These are phyloP conservation scores for Neltuma alba DNA, from an alignment of 306 rosid genomes.

Conservation along the genomic window DNA sequence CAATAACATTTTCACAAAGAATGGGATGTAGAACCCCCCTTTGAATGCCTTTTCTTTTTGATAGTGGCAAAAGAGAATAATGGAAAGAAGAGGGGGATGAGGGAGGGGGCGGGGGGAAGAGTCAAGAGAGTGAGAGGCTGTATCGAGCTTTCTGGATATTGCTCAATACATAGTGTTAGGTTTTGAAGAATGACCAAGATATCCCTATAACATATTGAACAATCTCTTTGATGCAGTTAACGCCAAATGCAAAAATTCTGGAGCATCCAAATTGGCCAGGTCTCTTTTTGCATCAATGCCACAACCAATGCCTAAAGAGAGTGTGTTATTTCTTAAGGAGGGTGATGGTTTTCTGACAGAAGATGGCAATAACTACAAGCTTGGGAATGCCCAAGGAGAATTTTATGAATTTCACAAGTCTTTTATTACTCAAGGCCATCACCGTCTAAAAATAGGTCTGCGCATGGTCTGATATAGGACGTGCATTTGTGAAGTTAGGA, in stretches of 20 bases:
- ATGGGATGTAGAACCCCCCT: not conserved
- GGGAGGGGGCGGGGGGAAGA: not conserved
- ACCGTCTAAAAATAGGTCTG: slow-evolving; percentile 74
- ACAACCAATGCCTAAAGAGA: slow-evolving; percentile 61
- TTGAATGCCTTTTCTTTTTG: not conserved
- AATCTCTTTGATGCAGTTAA: slow-evolving; percentile 96
- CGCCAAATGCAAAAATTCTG: slow-evolving; percentile 74
- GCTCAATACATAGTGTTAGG: slow-evolving; percentile 38
- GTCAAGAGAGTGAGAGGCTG: slow-evolving; percentile 8
- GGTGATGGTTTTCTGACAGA: slow-evolving; percentile 63
- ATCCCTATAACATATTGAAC: slow-evolving; percentile 50
- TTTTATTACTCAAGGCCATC: slow-evolving; percentile 57
- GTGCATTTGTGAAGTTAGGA: slow-evolving; percentile 45
- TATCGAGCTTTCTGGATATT: slow-evolving; percentile 22
- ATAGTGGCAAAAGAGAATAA: not conserved
- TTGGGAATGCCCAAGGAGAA: slow-evolving; percentile 70
- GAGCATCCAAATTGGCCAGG: slow-evolving; percentile 90
- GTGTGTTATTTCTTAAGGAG: slow-evolving; percentile 62
- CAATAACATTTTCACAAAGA: not conserved
- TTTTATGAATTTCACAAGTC: slow-evolving; percentile 62
- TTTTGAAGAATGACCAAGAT: slow-evolving; percentile 38
- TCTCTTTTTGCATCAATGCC: slow-evolving; percentile 89
- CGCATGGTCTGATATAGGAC: slow-evolving; percentile 50
- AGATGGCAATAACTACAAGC: slow-evolving; percentile 61
- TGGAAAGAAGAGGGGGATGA: not conserved